phyloP scores from a whole-genome alignment of 768 basidiomycete genomes.

The Leccinellum albellum region DNA sequence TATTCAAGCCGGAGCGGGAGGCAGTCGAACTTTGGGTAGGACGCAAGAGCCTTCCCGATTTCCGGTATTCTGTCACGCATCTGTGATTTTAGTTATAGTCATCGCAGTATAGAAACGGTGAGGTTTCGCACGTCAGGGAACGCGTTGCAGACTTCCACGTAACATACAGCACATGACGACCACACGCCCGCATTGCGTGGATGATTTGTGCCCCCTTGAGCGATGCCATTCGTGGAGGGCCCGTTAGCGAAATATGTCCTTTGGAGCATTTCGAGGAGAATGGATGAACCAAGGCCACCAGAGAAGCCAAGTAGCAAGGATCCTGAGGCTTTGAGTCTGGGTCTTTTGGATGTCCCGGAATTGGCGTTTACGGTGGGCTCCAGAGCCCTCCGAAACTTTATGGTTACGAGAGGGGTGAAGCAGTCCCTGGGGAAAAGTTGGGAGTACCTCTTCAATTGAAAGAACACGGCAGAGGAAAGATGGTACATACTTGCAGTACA shows the following conservation, averaged over 20 bases:
- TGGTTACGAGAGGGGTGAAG: conserved; percentile 57
- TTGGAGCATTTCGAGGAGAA: conserved; percentile 66
- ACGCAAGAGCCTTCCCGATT: conserved; percentile 41
- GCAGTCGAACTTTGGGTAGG: conserved; percentile 54
- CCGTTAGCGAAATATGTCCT: conserved; percentile 48
- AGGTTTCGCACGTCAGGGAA: conserved; percentile 52
- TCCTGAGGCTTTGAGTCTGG: conserved; percentile 61
- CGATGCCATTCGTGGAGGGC: conserved; percentile 26
- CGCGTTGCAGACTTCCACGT: conserved; percentile 64
- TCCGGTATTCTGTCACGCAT: conserved; percentile 53
- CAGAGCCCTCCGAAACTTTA: conserved; percentile 61
- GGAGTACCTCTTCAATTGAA: not conserved
- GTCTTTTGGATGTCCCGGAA: conserved; percentile 54
- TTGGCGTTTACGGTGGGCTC: conserved; percentile 60
- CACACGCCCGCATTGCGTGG: conserved; percentile 61
- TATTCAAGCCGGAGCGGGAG: conserved; percentile 65
- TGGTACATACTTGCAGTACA: conserved; percentile 73
- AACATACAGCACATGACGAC: conserved; percentile 60
- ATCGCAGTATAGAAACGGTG: not conserved
- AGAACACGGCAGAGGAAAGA: conserved; percentile 7
- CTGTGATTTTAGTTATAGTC: conserved; percentile 33
- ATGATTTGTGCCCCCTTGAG: conserved; percentile 59
- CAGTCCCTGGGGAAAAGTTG: conserved; percentile 45
- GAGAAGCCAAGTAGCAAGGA: conserved; percentile 69
- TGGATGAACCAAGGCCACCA: conserved; percentile 75